Percentiles rank a stretch among this genome's conserved stretches.
Conservation (phyloP, 768 basidiomycete species). For the Leccinum boreale region DNA sequence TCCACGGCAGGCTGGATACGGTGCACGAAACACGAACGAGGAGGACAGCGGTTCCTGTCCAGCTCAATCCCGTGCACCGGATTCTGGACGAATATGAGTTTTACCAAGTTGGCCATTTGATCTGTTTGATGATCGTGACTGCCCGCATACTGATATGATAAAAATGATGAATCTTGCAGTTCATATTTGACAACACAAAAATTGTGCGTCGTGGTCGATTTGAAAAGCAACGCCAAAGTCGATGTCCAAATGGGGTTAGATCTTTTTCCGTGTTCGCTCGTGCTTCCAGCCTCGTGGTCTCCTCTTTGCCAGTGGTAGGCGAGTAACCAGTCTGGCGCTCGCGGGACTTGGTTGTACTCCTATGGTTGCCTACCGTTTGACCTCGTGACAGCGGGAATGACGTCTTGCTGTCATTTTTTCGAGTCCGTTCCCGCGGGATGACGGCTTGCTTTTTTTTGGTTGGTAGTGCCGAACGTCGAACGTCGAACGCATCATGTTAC, state of each 20-base stretch:
- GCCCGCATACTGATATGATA: conserved; percentile 6
- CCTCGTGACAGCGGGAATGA: background rate
- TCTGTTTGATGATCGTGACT: conserved; percentile 5
- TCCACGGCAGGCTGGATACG: conserved; percentile 22
- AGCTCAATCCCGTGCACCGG: conserved; percentile 3
- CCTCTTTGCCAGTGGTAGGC: background rate
- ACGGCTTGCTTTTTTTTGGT: background rate
- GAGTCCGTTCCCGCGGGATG: background rate
- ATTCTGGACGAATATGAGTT: conserved; percentile 9
- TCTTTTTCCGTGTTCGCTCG: background rate
- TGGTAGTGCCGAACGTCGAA: background rate
- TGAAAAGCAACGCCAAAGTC: conserved; percentile 3
- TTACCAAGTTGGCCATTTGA: conserved; percentile 15
- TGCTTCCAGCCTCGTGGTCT: conserved; percentile 14
- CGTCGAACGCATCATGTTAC: background rate
- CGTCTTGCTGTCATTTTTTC: background rate
- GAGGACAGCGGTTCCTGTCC: conserved; percentile 6
- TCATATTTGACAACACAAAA: conserved; percentile 5
- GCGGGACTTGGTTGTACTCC: background rate
- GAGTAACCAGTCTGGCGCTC: background rate
- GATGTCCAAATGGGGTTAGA: background rate
- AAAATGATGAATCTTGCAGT: conserved; percentile 18
- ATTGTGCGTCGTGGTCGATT: background rate
- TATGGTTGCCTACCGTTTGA: background rate
- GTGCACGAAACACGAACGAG: conserved; percentile 18